Base-by-base conservation (phyloP, 2,329 filamentous ascomycete species). In the Ambrosiella beaveri region DNA sequence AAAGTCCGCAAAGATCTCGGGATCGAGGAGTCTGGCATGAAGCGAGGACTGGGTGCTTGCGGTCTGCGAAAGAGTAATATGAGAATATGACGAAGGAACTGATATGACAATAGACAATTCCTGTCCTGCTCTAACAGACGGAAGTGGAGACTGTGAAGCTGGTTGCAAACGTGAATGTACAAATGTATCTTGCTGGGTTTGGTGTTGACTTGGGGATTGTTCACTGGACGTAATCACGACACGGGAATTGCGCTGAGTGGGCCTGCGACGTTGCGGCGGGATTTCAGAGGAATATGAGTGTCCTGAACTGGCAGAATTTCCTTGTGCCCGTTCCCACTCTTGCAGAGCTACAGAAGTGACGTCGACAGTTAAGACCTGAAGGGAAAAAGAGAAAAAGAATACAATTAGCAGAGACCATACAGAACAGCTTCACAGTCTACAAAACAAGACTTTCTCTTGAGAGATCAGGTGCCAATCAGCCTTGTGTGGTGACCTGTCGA, bases 221-320 rank as follows among this genome's bases (percentile, higher is more conserved):
- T 55, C 53, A 55, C 53, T 55, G 17, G 53, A 45, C 13, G 53
- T 55, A 44, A 55, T 55, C 39, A 55, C 53, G 53, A 44, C 53
- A 41, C 53, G 17, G 40, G 53, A 55, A 55, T 19, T 55, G 53
- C 53, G 53, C 27, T 44, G 7, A 19, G 39, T 44, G 39, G 53
- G 40, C 40, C 38, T 55, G 53, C 37, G 53, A 6, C 35, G 44
- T 47, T 47, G 44, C 9, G 44, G 53, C 37, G 39, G 19, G 38
- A 40, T 44, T 44, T 35, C 17, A 35, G 39, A 55, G 40, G 53
- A 35, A 55, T 55, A 55, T 52, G 27, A 52, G 50, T 5, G 17
- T 52, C 7, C 38, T n/a, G 9, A 51, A 19, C 45, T 8, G 12
- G 47, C 11, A 13, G 51, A 36, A 12, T 39, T 41, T 38, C 35